phyloP scores from a whole-genome alignment of 2,329 filamentous ascomycete genomes.

The Pyrenophora tritici-repentis region DNA sequence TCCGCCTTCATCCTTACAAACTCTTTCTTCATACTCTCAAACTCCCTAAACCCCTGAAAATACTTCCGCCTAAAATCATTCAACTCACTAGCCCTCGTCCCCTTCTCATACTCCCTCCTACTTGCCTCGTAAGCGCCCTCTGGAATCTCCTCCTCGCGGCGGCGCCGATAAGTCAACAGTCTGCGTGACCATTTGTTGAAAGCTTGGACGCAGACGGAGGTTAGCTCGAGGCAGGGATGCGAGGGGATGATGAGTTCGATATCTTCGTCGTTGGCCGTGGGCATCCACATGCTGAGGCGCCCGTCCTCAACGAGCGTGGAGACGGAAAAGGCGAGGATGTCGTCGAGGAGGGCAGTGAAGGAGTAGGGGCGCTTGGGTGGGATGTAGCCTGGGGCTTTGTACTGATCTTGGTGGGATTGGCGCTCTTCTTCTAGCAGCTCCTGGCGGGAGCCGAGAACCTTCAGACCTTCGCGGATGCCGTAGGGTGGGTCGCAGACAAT shows the following conservation, averaged over 20 bases:
- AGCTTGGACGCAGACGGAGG: constrained; percentile 78
- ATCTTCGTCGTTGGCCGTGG: constrained; percentile 67
- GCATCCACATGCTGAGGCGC: constrained; percentile 95
- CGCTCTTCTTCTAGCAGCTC: constrained; percentile 30
- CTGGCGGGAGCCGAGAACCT: constrained; percentile 80
- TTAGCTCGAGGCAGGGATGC: constrained; percentile 74
- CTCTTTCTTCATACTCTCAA: constrained; percentile 39
- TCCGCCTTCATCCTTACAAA: constrained; percentile 31
- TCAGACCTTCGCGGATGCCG: constrained; percentile 87
- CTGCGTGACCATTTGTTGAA: constrained; percentile 95
- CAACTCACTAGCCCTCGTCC: constrained; percentile 65
- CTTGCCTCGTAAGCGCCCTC: constrained; percentile 20
- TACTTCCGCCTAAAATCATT: constrained; percentile 68
- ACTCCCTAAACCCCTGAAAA: constrained; percentile 49
- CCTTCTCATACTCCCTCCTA: constrained; percentile 47
- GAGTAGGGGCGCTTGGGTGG: constrained; percentile 91
- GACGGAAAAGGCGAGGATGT: constrained; percentile 83
- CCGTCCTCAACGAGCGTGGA: constrained; percentile 77
- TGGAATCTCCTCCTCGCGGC: constrained; percentile 62
- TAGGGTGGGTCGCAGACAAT: constrained; percentile 97
- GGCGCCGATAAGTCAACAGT: constrained; percentile 81
- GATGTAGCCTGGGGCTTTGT: constrained; percentile 63
- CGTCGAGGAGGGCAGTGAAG: constrained; percentile 86
- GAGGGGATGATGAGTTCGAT: constrained; percentile 76
- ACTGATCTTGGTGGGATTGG: constrained; percentile 34